phyloP scores from a whole-genome alignment of 495 filamentous ascomycete species.

The Podospora pseudopauciseta region DNA sequence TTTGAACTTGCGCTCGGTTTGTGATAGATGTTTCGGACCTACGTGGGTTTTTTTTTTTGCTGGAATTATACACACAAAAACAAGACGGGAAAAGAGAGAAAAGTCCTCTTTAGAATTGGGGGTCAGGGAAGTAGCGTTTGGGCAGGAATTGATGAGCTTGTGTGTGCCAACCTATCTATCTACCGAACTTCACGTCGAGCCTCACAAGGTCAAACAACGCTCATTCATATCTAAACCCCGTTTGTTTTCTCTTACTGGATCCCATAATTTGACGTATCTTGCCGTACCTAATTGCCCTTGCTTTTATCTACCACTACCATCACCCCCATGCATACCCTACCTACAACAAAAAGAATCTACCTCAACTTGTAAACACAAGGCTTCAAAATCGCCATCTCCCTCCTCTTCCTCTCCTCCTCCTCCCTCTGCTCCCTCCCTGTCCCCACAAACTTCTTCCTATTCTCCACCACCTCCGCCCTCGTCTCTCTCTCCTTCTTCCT shows the following conservation, averaged over 20 bases:
- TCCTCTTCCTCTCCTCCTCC: constrained; percentile 49
- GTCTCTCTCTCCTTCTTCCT: constrained; percentile 8
- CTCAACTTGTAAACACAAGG: constrained; percentile 96
- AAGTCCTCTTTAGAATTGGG: not conserved
- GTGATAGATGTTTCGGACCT: not conserved
- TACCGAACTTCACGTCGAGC: not conserved
- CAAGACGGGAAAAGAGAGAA: not conserved
- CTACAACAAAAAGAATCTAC: constrained; percentile 33
- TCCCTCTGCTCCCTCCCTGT: constrained; percentile 25
- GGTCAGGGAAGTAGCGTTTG: not conserved
- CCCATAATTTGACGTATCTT: too few species aligned
- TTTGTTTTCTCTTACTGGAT: too few species aligned
- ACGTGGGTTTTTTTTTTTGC: not conserved
- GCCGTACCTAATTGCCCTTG: too few species aligned
- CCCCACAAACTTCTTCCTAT: constrained; percentile 58
- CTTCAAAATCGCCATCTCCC: constrained; percentile 74
- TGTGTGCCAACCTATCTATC: not conserved
- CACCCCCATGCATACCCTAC: too few species aligned
- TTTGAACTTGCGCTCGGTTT: not conserved
- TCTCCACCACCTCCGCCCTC: constrained; percentile 10
- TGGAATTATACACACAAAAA: not conserved
- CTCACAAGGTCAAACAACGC: too few species aligned
- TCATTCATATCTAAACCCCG: too few species aligned
- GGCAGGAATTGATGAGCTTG: not conserved
- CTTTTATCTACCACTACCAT: too few species aligned